Conservation (phyloP, 805 yeast species). For the Jamesozyma gamospora region DNA sequence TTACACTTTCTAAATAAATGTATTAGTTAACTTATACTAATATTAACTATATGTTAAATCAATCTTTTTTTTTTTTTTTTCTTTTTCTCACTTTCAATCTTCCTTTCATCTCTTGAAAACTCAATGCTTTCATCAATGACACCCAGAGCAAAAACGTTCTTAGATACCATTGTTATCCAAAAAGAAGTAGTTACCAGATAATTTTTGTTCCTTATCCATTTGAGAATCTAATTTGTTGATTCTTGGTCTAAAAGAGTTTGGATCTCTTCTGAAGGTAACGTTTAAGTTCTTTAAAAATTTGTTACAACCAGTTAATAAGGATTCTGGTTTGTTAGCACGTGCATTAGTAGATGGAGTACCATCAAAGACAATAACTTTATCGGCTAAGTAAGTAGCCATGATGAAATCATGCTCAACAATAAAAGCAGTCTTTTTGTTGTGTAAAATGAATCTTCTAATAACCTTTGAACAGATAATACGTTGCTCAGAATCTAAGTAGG, state of each 20-base stretch:
- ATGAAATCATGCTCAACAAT: slow-evolving; percentile 99
- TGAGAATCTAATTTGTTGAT: slow-evolving; percentile 95
- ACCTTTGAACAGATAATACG: slow-evolving; percentile 99
- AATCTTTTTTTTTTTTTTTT: too few relatives aligned
- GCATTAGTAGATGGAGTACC: slow-evolving; percentile 87
- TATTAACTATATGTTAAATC: too few relatives aligned
- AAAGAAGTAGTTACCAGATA: slow-evolving; percentile 89
- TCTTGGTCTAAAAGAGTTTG: slow-evolving; percentile 96
- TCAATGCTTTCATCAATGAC: too few relatives aligned
- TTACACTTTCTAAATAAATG: too few relatives aligned
- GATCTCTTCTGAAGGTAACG: slow-evolving; percentile 98
- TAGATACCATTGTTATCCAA: slow-evolving; percentile 55
- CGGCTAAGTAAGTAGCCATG: slow-evolving; percentile 99
- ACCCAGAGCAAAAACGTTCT: slow-evolving; percentile 3
- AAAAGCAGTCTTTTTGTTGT: slow-evolving; percentile 97
- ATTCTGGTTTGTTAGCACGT: slow-evolving; percentile 79
- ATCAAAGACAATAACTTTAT: slow-evolving; percentile 95
- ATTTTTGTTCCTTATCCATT: slow-evolving; percentile 97
- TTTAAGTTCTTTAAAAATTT: slow-evolving; percentile 91
- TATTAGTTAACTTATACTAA: too few relatives aligned
- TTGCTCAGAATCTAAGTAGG: slow-evolving; percentile 97
- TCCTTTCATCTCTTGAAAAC: too few relatives aligned
- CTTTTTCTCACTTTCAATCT: too few relatives aligned
- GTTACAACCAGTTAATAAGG: slow-evolving; percentile 94
- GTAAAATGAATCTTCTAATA: slow-evolving; percentile 90